phyloP scores from a whole-genome alignment of 768 basidiomycete genomes.

The Russula earlei region DNA sequence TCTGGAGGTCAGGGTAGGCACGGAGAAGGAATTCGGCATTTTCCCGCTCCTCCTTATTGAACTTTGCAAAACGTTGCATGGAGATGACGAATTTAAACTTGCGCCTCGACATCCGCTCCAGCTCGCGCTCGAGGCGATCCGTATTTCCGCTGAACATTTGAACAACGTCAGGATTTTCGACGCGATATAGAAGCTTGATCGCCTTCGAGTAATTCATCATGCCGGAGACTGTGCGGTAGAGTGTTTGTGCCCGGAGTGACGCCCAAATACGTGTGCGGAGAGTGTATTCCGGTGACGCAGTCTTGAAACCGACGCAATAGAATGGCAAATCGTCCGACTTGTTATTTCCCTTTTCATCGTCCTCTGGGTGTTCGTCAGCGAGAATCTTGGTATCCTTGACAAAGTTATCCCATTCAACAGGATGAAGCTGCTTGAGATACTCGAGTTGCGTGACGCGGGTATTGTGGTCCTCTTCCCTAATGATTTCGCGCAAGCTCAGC shows the following conservation, averaged over 20 bases:
- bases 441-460: conserved; percentile 96
- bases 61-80: conserved; percentile 98
- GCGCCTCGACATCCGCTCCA: conserved; percentile 92
- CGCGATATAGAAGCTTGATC: conserved; percentile 96
- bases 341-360: conserved; percentile 56
- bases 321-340: conserved; percentile 93
- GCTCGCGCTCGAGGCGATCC: conserved; percentile 87
- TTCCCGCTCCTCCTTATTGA: conserved; percentile 98
- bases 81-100: conserved; percentile 99
- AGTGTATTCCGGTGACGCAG: conserved; percentile 96
- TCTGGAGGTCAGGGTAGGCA: conserved; percentile 97
- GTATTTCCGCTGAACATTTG: conserved; percentile 95
- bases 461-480: conserved; percentile 92
- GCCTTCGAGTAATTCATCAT: conserved; percentile 99
- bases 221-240: conserved; percentile 97
- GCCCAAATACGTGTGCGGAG: conserved; percentile 99
- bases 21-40: conserved; percentile 97
- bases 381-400: conserved; percentile 99
- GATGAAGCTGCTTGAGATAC: conserved; percentile 97
- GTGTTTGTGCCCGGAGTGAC: conserved; percentile 92
- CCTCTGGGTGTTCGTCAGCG: conserved; percentile 67
- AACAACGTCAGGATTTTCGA: conserved; percentile 97
- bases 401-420: conserved; percentile 99
- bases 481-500: conserved; percentile 93
- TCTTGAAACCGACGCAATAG: conserved; percentile 99